These are phyloP conservation scores for Passiflora organensis DNA, from an alignment of 345 rosid species.

Conservation along the genomic window DNA sequence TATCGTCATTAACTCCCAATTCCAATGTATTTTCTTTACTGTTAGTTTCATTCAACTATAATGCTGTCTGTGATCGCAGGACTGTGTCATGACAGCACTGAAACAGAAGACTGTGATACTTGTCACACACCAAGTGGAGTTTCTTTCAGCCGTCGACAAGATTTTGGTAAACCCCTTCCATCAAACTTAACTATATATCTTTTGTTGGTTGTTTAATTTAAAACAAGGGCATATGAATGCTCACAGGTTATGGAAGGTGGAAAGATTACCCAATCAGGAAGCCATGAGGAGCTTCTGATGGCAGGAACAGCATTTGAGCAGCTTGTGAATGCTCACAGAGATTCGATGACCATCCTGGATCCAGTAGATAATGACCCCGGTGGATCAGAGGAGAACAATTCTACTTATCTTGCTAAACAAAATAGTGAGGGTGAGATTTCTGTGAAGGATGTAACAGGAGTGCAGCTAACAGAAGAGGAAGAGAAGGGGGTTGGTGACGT, in stretches of 20 bases:
- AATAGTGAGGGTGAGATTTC: slow-evolving; percentile 4
- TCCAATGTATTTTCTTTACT: background rate
- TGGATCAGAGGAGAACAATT: background rate
- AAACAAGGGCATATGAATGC: no score
- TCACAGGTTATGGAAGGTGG: slow-evolving; percentile 34
- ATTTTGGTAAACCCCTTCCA: slow-evolving; percentile 23
- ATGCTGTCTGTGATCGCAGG: slow-evolving; percentile 21
- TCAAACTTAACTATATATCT: background rate
- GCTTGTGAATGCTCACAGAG: slow-evolving; percentile 28
- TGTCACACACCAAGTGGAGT: slow-evolving; percentile 37
- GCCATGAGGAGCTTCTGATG: slow-evolving; percentile 13
- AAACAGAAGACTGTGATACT: slow-evolving; percentile 22
- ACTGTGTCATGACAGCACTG: slow-evolving; percentile 19
- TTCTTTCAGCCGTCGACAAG: slow-evolving; percentile 24
- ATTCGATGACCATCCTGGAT: slow-evolving; percentile 13
- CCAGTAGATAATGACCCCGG: background rate
- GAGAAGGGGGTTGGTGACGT: slow-evolving; percentile 24
- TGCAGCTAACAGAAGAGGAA: slow-evolving; percentile 31
- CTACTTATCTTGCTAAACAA: background rate
- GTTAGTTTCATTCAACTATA: background rate
- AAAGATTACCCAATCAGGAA: slow-evolving; percentile 22
- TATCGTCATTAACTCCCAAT: background rate
- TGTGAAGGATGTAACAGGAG: background rate
- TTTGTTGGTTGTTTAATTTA: background rate
- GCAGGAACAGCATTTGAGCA: slow-evolving; percentile 18